Evolutionary conservation across 345 rosid species (phyloP).

Genomic region (Melastoma malabathricum): DNA sequence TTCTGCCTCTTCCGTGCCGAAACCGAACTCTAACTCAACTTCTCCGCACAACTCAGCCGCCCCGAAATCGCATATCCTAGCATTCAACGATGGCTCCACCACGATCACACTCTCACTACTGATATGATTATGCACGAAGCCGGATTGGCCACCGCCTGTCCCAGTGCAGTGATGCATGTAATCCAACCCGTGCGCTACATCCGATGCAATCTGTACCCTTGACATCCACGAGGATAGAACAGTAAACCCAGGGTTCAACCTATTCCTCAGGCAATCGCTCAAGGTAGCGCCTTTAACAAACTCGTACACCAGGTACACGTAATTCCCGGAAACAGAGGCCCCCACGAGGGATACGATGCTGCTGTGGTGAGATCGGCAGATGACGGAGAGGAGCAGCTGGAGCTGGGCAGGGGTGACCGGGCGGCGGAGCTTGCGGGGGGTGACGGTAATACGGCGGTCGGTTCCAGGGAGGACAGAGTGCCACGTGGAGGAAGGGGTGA

Average conservation of each 20-base stretch:
- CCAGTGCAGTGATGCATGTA: conserved; percentile 32
- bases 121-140: conserved; percentile 29
- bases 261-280: conserved; percentile 48
- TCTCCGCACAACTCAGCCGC: conserved; percentile 37
- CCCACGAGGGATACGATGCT: conserved; percentile 33
- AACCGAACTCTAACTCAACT: conserved; percentile 1
- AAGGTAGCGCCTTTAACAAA: conserved; percentile 47
- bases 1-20: background rate
- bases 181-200: conserved; percentile 46
- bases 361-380: conserved; percentile 27
- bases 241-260: conserved; percentile 46
- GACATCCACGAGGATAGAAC: conserved; percentile 65
- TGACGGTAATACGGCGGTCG: conserved; percentile 11
- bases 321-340: conserved; percentile 20
- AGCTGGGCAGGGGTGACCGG: conserved; percentile 8
- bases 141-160: conserved; percentile 10
- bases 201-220: conserved; percentile 67
- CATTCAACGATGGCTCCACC: conserved; percentile 20
- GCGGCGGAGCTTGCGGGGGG: conserved; percentile 24
- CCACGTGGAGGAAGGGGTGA: conserved; percentile 22
- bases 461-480: conserved; percentile 19
- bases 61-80: conserved; percentile 34
- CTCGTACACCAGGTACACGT: conserved; percentile 61
- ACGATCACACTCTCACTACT: conserved; percentile 30
- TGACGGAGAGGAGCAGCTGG: conserved; percentile 9